phyloP scores from a whole-genome alignment of 1,284 basidiomycete genomes.

The Takashimella koratensis region DNA sequence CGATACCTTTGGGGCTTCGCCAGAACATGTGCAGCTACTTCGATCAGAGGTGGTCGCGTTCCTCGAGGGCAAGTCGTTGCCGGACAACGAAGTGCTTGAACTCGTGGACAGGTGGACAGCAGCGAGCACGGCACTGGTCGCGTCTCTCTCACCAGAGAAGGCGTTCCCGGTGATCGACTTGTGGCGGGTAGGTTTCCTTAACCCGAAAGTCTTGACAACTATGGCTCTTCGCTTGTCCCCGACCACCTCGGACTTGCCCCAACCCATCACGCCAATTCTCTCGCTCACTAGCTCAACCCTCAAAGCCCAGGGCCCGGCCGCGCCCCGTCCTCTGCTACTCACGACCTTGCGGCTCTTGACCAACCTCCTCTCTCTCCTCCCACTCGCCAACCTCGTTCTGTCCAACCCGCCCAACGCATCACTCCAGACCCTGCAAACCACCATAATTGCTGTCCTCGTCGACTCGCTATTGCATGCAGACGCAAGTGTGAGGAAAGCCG shows the following conservation, averaged over 20 bases:
- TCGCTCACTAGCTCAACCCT: conserved; percentile 36
- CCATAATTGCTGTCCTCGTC: conserved; percentile 58
- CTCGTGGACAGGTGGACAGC: conserved; percentile 51
- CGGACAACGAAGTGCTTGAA: conserved; percentile 28
- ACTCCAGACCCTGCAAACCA: conserved; percentile 29
- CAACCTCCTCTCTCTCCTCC: conserved; percentile 62
- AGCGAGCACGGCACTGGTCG: conserved; percentile 53
- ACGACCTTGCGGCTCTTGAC: conserved; percentile 69
- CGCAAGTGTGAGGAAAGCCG: conserved; percentile 65
- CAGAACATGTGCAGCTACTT: conserved; percentile 53
- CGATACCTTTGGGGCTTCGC: conserved; percentile 52
- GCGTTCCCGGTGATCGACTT: conserved; percentile 80
- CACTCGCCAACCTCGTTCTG: conserved; percentile 58
- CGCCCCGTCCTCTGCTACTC: conserved; percentile 56
- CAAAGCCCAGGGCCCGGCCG: conserved; percentile 12
- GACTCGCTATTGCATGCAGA: conserved; percentile 67
- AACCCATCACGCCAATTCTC: conserved; percentile 55
- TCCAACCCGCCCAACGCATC: conserved; percentile 33
- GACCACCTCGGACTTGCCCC: conserved; percentile 59
- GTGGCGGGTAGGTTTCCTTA: conserved; percentile 73
- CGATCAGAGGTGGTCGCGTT: conserved; percentile 58
- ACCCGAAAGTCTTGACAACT: conserved; percentile 58
- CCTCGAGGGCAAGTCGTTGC: conserved; percentile 57
- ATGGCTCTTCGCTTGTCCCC: conserved; percentile 46
- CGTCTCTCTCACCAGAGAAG: conserved; percentile 56